These are phyloP conservation scores for Monascus ruber DNA, from an alignment of 2,329 filamentous ascomycete genomes.

Conservation along the genomic window DNA sequence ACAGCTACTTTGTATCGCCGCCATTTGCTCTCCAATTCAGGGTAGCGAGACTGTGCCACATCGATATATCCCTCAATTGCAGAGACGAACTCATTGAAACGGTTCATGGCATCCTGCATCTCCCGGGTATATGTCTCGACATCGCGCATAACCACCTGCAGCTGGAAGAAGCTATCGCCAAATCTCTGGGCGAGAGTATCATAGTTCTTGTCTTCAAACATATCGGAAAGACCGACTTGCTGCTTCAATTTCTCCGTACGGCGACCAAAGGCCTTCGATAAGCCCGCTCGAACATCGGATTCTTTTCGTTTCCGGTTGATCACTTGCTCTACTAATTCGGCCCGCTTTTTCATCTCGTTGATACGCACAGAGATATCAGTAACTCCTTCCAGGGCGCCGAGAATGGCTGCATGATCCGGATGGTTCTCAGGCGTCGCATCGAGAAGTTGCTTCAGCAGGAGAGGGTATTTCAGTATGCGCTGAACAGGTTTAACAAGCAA, in stretches of 20 bases:
- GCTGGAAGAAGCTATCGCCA: slow-evolving; percentile 78
- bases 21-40: slow-evolving; percentile 90
- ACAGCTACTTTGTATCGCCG: slow-evolving; percentile 80
- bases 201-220: slow-evolving; percentile 72
- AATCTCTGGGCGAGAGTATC: slow-evolving; percentile 74
- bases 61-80: slow-evolving; percentile 76
- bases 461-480: slow-evolving; percentile 83
- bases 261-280: slow-evolving; percentile 83
- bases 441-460: slow-evolving; percentile 69
- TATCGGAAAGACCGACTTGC: slow-evolving; percentile 52
- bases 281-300: slow-evolving; percentile 70
- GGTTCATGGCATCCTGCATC: slow-evolving; percentile 64
- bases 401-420: slow-evolving; percentile 64
- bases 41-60: slow-evolving; percentile 55
- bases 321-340: slow-evolving; percentile 82
- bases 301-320: slow-evolving; percentile 78
- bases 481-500: slow-evolving; percentile 97
- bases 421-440: slow-evolving; percentile 71
- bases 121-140: slow-evolving; percentile 88
- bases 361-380: slow-evolving; percentile 56
- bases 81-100: slow-evolving; percentile 67
- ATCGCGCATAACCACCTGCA: slow-evolving; percentile 86
- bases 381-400: slow-evolving; percentile 60
- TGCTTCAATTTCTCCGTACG: slow-evolving; percentile 75
- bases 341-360: slow-evolving; percentile 91